These are phyloP conservation scores for Raphanus raphanistrum DNA, from an alignment of 345 rosid species.

Conservation along the genomic window DNA sequence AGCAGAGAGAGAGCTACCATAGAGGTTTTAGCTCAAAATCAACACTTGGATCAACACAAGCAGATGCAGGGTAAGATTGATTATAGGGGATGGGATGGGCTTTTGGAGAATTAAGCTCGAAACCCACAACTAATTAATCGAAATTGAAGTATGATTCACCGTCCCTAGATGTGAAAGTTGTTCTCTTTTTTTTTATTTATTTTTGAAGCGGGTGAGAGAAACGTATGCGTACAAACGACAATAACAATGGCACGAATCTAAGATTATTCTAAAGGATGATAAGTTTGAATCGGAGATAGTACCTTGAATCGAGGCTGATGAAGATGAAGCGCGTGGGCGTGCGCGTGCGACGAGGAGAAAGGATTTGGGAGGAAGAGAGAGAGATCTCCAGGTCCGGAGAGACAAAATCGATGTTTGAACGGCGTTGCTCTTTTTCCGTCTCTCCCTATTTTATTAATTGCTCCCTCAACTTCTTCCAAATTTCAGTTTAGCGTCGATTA, in stretches of 20 bases:
- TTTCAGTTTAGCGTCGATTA: background rate
- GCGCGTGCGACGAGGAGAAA: constrained; percentile 19
- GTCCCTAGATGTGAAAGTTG: constrained; percentile 15
- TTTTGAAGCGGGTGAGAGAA: background rate
- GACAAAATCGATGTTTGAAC: constrained; percentile 26
- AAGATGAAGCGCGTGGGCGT: constrained; percentile 16
- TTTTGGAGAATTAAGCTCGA: background rate
- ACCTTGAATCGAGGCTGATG: constrained; percentile 19
- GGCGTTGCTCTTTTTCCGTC: constrained; percentile 36
- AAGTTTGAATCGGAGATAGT: background rate
- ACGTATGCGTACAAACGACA: constrained; percentile 3
- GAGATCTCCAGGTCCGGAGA: constrained; percentile 36
- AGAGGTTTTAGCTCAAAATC: constrained; percentile 5
- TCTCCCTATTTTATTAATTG: background rate
- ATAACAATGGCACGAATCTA: background rate
- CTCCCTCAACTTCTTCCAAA: background rate
- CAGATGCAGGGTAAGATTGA: constrained; percentile 5
- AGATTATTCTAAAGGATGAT: background rate
- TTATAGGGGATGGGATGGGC: background rate
- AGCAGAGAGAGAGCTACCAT: constrained; percentile 26
- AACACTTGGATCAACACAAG: background rate
- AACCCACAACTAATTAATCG: background rate
- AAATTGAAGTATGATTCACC: constrained; percentile 17
- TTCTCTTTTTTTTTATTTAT: background rate
- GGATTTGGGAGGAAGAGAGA: background rate